Percentiles rank a stretch among this genome's conserved stretches.
Evolutionary conservation across 2,329 filamentous ascomycete species (phyloP).

Genomic region (Aspergillus calidoustus): DNA sequence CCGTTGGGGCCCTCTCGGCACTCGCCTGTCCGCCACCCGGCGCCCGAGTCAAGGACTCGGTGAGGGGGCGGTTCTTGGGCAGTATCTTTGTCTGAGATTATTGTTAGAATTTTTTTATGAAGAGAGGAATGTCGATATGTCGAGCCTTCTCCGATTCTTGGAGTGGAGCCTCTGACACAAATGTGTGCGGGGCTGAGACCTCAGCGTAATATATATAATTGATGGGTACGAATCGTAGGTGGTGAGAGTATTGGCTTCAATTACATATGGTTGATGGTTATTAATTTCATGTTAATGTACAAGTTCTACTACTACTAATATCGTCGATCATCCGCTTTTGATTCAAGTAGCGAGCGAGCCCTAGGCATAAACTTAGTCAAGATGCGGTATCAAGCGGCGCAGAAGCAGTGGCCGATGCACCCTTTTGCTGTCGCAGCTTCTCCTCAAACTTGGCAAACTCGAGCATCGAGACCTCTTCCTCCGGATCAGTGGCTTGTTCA

Average conservation of each 20-base stretch:
- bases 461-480: conserved; percentile 82
- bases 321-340: background rate
- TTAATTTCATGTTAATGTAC: background rate
- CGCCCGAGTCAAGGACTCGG: background rate
- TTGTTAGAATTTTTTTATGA: background rate
- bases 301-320: background rate
- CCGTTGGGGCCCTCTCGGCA: background rate
- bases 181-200: no score
- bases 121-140: background rate
- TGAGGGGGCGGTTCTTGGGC: background rate
- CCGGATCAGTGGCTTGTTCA: conserved; percentile 84
- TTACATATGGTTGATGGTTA: background rate
- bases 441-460: conserved; percentile 97
- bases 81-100: background rate
- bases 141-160: background rate
- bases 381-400: conserved; percentile 58
- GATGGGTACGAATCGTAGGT: background rate
- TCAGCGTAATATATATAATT: background rate
- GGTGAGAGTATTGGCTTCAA: no score
- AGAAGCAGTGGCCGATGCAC: conserved; percentile 54
- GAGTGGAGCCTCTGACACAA: no score
- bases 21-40: background rate
- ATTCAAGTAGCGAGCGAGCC: background rate
- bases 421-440: conserved; percentile 68
- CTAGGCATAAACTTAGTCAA: conserved; percentile 16